Evolutionary conservation across 2,329 filamentous ascomycete genomes (phyloP).

Genomic region (Sclerotiophoma versabilis): DNA sequence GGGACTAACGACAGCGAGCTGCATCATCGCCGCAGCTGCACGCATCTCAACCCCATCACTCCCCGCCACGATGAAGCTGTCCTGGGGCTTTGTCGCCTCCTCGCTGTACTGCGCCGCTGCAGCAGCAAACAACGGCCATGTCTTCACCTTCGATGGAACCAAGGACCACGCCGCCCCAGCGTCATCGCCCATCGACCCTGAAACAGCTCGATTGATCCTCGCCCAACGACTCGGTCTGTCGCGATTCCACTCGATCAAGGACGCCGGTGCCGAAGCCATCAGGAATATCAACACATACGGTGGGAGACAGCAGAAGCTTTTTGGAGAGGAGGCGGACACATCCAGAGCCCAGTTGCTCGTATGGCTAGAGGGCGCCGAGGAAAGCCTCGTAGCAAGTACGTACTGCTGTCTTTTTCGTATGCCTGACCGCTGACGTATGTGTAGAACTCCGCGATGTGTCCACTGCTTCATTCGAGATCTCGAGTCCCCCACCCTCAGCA

Average conservation of each 20-base stretch:
- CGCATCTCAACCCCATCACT: constrained; percentile 29
- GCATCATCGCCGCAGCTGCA: constrained; percentile 26
- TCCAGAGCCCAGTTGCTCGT: constrained; percentile 45
- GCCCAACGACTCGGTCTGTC: constrained; percentile 60
- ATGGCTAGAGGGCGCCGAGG: constrained; percentile 51
- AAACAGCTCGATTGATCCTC: constrained; percentile 58
- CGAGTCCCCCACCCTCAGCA: constrained; percentile 38
- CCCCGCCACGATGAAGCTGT: constrained; percentile 55
- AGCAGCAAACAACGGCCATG: constrained; percentile 41
- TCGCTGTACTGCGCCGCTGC: constrained; percentile 49
- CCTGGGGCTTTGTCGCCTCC: constrained; percentile 48
- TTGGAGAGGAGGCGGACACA: constrained; percentile 38
- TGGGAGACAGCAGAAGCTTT: constrained; percentile 49
- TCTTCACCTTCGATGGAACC: constrained; percentile 48
- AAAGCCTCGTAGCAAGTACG: constrained; percentile 43
- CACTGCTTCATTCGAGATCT: constrained; percentile 40
- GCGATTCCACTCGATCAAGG: constrained; percentile 55
- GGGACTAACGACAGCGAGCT: constrained; percentile 5
- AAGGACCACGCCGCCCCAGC: constrained; percentile 19
- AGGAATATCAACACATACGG: constrained; percentile 57
- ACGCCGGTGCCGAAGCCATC: constrained; percentile 51
- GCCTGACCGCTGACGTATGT: constrained; percentile 22
- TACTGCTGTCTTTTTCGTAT: not conserved
- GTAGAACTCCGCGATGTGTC: constrained; percentile 3
- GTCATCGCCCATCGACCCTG: constrained; percentile 44